Base-by-base conservation (phyloP, 2,329 filamentous ascomycete genomes). In the Ustilaginoidea virens region DNA sequence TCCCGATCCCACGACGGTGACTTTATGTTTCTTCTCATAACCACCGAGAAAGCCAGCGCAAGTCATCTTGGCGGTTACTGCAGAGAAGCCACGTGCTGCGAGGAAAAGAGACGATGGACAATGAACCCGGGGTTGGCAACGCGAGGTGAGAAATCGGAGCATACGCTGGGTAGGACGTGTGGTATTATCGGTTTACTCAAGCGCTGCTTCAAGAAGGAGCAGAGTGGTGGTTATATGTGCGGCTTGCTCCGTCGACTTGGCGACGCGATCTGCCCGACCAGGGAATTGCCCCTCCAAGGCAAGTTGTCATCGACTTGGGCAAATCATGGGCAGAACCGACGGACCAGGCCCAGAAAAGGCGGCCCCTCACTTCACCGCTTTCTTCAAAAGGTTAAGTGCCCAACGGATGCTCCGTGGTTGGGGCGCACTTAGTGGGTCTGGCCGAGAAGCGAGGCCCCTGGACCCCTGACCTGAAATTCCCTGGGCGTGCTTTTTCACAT, bases 1-100 rank as follows among this genome's bases (percentile, higher is more conserved):
- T 46, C 90, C 90, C 29, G 87, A 96, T 44, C 90, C 90, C 40
- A 98, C 72, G 29, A 98, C 73, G 36, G 85, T 86, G 47, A 94
- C 81, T 66, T 85, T 92, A 69, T 93, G 85, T 58, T 79, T 85
- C 60, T 73, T 80, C 36, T 62, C 59, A 37, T 68, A 56, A 32
- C 65, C 55, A 34, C 59, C 63, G 23, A 66, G 47, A 28, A 45
- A 28, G n/a, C 38, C 33, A 13, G 36, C 26, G 31, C 35, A 45
- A 30, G 48, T 32, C 53, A 56, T 56, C 19, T 44, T 55, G 44
- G 26, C 29, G 28, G 17, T 13, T 12, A 21, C 11, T 23, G 24
- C 21, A 11, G 32, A 30, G 14, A 17, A 35, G n/a, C 15, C 19
- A 28, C 23, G 36, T 16, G 26, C 22, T 13, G 27, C 14, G 5